Conservation (phyloP, 148 eudicot species). For the Arctostaphylos glauca region DNA sequence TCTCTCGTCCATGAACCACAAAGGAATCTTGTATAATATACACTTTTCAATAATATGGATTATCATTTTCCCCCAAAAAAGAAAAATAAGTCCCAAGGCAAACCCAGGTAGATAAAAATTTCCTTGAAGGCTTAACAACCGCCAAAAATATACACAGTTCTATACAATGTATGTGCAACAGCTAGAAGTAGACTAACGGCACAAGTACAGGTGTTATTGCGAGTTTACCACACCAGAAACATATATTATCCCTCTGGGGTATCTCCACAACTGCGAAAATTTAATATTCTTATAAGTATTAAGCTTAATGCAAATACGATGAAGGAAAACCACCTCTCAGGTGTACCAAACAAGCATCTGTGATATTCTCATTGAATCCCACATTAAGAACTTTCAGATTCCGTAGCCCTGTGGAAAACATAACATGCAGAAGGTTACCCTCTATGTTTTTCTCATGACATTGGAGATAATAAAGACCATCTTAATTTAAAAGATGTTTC, state of each 20-base stretch:
- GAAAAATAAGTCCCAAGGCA: background rate
- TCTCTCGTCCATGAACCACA: background rate
- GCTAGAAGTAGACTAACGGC: background rate
- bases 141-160: no score
- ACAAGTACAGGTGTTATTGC: background rate
- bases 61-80: background rate
- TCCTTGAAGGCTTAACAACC: no score
- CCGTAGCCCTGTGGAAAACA: conserved; percentile 46
- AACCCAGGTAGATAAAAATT: background rate
- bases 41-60: background rate
- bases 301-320: background rate
- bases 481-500: background rate
- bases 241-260: background rate
- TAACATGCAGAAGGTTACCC: background rate
- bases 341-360: conserved; percentile 73
- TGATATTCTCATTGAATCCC: conserved; percentile 82
- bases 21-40: background rate
- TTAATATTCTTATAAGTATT: background rate
- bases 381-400: conserved; percentile 77
- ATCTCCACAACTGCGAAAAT: background rate
- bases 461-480: background rate
- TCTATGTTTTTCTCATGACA: background rate
- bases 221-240: no score
- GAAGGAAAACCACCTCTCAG: conserved; percentile 56
- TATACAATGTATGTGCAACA: background rate